Evolutionary conservation across 768 basidiomycete genomes (phyloP).

Genomic region (Tephrocybe rancida): DNA sequence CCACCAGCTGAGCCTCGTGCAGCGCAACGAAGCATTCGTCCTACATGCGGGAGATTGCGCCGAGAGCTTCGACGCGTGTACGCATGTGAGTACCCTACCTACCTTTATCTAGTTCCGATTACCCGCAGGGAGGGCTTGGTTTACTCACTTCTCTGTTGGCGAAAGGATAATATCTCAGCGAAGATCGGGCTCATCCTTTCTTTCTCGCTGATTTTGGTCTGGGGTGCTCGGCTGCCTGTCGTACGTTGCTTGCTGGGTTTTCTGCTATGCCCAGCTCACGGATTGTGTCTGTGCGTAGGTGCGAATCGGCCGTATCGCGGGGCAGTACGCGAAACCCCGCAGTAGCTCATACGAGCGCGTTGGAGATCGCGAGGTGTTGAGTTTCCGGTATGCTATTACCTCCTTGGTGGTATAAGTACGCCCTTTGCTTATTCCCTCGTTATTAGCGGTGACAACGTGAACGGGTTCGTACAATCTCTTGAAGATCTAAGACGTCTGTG

Average conservation of each 20-base stretch:
- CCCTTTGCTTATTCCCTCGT: neutral
- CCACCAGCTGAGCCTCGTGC: slow-evolving; percentile 77
- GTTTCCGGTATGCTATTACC: slow-evolving; percentile 72
- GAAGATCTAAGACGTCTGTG: neutral
- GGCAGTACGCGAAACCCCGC: slow-evolving; percentile 95
- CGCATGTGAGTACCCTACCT: slow-evolving; percentile 54
- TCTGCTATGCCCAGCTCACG: neutral
- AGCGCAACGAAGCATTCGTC: slow-evolving; percentile 88
- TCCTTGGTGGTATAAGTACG: neutral
- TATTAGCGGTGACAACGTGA: slow-evolving; percentile 94
- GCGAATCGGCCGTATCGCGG: slow-evolving; percentile 90
- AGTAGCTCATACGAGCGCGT: slow-evolving; percentile 82
- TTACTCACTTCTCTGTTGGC: slow-evolving; percentile 10
- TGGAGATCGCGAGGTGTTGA: slow-evolving; percentile 74
- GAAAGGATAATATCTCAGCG: slow-evolving; percentile 83
- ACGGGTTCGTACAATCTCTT: slow-evolving; percentile 57
- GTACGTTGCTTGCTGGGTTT: slow-evolving; percentile 56
- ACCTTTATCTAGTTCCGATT: too few species aligned
- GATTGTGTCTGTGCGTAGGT: slow-evolving; percentile 41
- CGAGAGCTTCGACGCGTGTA: slow-evolving; percentile 93
- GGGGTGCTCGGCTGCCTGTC: slow-evolving; percentile 92
- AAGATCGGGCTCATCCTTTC: slow-evolving; percentile 92
- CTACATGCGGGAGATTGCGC: slow-evolving; percentile 98
- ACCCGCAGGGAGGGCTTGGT: too few species aligned
- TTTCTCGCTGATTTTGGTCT: slow-evolving; percentile 92